phyloP scores from a whole-genome alignment of 1,284 basidiomycete species.

The Cryptococcus sp. region DNA sequence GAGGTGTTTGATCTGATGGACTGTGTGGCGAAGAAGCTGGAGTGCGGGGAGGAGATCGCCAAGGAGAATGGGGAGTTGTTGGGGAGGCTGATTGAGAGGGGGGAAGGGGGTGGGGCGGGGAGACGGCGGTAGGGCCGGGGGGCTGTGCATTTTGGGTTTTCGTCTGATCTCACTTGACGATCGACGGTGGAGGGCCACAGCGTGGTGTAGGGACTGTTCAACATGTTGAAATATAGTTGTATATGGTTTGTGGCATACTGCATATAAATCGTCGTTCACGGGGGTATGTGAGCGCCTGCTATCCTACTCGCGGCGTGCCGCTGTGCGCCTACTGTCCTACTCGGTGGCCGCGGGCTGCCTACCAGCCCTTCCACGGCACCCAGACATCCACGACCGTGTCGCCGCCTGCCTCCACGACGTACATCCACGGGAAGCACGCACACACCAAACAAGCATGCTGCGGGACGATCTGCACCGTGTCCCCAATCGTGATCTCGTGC shows the following conservation, averaged over 20 bases:
- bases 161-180: not conserved
- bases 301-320: not conserved
- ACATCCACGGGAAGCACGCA: slow-evolving; percentile 76
- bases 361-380: slow-evolving; percentile 91
- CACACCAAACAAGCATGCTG: slow-evolving; percentile 64
- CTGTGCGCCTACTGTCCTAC: not conserved
- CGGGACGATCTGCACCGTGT: slow-evolving; percentile 47
- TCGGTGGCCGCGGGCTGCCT: slow-evolving; percentile 2
- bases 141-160: not conserved
- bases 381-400: slow-evolving; percentile 72
- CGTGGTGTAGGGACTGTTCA: too few relatives aligned
- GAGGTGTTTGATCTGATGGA: slow-evolving; percentile 6
- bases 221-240: not conserved
- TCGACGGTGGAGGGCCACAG: too few relatives aligned
- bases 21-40: slow-evolving; percentile 5
- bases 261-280: too few relatives aligned
- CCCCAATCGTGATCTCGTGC: slow-evolving; percentile 57
- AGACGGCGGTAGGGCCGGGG: not conserved
- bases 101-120: not conserved
- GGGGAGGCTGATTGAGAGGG: slow-evolving; percentile 5
- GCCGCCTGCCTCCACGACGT: slow-evolving; percentile 64
- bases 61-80: slow-evolving; percentile 9
- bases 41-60: not conserved
- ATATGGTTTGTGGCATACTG: not conserved
- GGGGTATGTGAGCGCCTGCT: not conserved